Base-by-base conservation (phyloP, 441 rosid genomes). In the Eruca vesicaria region DNA sequence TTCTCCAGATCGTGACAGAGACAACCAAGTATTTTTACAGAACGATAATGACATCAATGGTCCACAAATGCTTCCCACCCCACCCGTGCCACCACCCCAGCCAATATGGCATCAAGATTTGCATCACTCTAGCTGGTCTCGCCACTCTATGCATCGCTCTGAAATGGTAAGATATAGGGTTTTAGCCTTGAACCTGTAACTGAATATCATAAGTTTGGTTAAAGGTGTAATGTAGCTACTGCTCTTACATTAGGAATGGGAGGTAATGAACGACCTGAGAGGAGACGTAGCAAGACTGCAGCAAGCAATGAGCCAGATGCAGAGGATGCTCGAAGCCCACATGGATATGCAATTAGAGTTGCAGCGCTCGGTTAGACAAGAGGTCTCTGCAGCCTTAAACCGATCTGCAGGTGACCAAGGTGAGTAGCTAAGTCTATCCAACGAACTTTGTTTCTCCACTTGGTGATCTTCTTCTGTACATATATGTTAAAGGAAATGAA, bases 281-380 rank as follows among this genome's bases (percentile, higher is more conserved):
- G 87, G 96, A 62, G 98, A 96, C 70, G 90, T 96, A 90, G 84
- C 90, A 18, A 90, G 94, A 79, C 90, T 96, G 72, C 99, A 96
- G 73, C 98, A 96, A 79, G 98, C 97, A 38, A 91, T 96, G 99
- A 93, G 87, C 78, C 96, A 93, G 83, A 93, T 96, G 99, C 99
- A 96, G 87, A 90, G 97, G 83, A 93, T 90, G 97, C 76, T 96
- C 60, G 99, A 93, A 76, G 91, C 97, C 62, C 90, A 97, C 88
- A 91, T 96, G 97, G 97, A 96, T 82, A 93, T 96, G 99, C 99
- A 96, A 56, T 84, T 93, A 56, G 99, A 96, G 87, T 77, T 96
- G 72, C 99, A 96, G 79, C 94, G 98, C 64, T 91, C 99, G 7
- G 98, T 96, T 35, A 86, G 98, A 79, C 99, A 93, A 84, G 99